Conservation (phyloP, 176 grass and related monocot species). For the Avena atlantica region DNA sequence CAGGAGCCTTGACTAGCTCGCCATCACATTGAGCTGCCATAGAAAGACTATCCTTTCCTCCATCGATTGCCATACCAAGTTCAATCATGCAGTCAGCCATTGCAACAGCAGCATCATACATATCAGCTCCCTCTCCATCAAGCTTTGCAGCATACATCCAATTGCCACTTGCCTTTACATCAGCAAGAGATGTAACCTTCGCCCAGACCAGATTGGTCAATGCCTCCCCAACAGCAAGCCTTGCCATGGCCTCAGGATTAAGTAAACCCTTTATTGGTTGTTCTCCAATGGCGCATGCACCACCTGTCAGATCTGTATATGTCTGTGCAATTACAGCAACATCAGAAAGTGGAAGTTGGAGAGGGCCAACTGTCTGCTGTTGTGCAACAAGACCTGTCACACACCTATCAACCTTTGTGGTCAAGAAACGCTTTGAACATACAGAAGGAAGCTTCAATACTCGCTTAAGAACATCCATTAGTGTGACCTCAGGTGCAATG, state of each 20-base stretch:
- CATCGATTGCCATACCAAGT: constrained; percentile 90
- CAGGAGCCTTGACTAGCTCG: constrained; percentile 88
- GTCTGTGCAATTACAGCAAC: constrained; percentile 92
- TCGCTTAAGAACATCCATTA: constrained; percentile 79
- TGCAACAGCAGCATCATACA: constrained; percentile 87
- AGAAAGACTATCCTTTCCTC: constrained; percentile 95
- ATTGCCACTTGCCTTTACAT: constrained; percentile 92
- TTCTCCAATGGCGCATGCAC: constrained; percentile 86
- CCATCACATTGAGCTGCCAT: constrained; percentile 83
- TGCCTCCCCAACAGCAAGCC: constrained; percentile 84
- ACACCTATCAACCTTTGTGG: constrained; percentile 93
- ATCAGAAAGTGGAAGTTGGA: constrained; percentile 87
- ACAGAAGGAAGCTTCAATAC: constrained; percentile 78
- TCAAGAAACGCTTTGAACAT: constrained; percentile 94
- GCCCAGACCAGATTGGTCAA: constrained; percentile 97
- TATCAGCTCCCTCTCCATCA: constrained; percentile 86
- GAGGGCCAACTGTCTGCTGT: constrained; percentile 85
- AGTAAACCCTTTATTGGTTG: constrained; percentile 86
- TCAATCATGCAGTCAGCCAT: constrained; percentile 89
- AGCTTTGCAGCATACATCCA: constrained; percentile 98
- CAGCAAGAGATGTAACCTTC: constrained; percentile 74
- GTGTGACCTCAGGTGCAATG: constrained; percentile 68
- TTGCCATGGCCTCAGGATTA: constrained; percentile 86
- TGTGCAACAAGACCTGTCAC: constrained; percentile 92
- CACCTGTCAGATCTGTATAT: constrained; percentile 79